phyloP scores from a whole-genome alignment of 176 grass and related monocot species.

The Rhynchospora pubera region DNA sequence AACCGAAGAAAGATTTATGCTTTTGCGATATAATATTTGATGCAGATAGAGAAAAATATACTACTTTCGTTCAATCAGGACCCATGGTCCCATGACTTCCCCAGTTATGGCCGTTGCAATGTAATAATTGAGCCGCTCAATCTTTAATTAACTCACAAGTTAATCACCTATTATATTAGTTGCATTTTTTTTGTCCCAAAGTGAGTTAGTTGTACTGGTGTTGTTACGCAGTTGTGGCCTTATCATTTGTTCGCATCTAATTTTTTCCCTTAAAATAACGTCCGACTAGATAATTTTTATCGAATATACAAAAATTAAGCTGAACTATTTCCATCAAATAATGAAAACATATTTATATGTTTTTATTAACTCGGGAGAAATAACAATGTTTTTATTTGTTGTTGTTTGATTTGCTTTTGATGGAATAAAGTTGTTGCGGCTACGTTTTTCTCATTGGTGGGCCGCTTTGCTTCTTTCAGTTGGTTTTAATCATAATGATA shows the following conservation, averaged over 20 bases:
- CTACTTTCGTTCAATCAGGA: background rate
- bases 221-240: background rate
- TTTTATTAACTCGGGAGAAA: too few relatives aligned
- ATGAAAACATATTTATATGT: too few relatives aligned
- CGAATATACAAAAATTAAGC: too few relatives aligned
- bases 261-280: too few relatives aligned
- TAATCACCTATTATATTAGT: background rate
- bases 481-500: too few relatives aligned
- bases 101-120: background rate
- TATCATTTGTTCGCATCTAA: background rate
- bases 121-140: background rate
- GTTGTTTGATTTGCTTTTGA: too few relatives aligned
- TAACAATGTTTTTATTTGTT: too few relatives aligned
- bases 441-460: too few relatives aligned
- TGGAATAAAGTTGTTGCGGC: too few relatives aligned
- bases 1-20: background rate
- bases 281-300: too few relatives aligned
- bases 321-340: too few relatives aligned
- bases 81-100: background rate
- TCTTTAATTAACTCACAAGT: background rate
- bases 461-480: too few relatives aligned
- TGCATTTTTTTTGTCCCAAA: background rate
- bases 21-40: background rate
- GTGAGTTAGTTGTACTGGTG: background rate
- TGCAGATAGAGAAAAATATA: background rate